Percentiles rank a stretch among this genome's conserved stretches.
Evolutionary conservation across 139 green algal genomes (phyloP).

Genomic region (Zygnema cylindricum): DNA sequence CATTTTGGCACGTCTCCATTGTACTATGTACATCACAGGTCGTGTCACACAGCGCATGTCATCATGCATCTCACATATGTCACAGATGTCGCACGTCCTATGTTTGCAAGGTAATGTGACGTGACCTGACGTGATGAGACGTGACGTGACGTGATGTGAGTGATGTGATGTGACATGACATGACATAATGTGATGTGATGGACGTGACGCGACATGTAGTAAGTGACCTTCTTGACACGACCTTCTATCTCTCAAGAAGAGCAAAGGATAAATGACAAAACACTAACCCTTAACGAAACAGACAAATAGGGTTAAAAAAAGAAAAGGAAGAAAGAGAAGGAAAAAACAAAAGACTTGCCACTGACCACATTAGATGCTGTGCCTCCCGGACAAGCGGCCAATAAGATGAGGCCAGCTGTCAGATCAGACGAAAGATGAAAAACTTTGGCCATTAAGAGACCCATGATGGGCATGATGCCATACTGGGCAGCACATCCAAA

Average conservation of each 20-base stretch:
- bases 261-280: too few relatives aligned
- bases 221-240: too few relatives aligned
- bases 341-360: neutral
- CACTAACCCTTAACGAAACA: too few relatives aligned
- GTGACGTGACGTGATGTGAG: neutral
- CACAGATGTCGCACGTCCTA: too few relatives aligned
- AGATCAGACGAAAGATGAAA: constrained; percentile 67
- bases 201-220: too few relatives aligned
- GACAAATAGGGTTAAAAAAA: neutral
- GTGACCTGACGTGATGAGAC: neutral
- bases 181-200: neutral
- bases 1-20: neutral
- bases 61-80: too few relatives aligned
- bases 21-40: constrained; percentile 2
- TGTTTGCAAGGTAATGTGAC: too few relatives aligned
- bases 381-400: constrained; percentile 81
- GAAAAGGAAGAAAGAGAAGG: neutral
- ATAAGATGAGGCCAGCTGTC: constrained; percentile 77
- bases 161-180: neutral
- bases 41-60: too few relatives aligned
- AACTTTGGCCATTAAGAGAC: constrained; percentile 66
- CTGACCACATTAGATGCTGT: constrained; percentile 80
- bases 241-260: too few relatives aligned
- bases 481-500: constrained; percentile 77
- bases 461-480: constrained; percentile 78